A percentile compares a stretch with the other conserved stretches of the same genome.
These are phyloP conservation scores for Candida cerambycidarum DNA, from an alignment of 805 yeast genomes.

Conservation along the genomic window DNA sequence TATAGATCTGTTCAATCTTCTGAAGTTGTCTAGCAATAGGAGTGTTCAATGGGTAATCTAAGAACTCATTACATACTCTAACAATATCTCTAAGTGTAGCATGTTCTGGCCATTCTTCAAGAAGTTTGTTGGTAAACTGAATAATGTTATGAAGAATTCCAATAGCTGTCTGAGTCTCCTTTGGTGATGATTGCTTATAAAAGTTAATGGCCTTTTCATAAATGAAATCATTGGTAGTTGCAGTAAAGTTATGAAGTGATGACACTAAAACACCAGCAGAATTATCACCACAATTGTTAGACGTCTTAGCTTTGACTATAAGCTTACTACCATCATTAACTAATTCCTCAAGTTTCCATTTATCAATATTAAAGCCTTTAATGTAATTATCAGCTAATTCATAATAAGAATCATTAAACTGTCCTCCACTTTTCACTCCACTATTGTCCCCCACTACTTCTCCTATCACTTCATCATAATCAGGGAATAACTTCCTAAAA, in stretches of 20 bases:
- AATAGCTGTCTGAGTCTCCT: constrained; percentile 63
- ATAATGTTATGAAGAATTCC: constrained; percentile 35
- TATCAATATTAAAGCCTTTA: constrained; percentile 31
- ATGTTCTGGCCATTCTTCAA: constrained; percentile 90
- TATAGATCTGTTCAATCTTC: constrained; percentile 83
- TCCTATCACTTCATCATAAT: constrained; percentile 67
- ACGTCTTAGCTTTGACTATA: constrained; percentile 8
- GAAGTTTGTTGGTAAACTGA: constrained; percentile 39
- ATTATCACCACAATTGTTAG: constrained; percentile 9
- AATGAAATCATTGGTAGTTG: constrained; percentile 12
- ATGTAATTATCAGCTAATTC: constrained; percentile 51
- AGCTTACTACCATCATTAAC: constrained; percentile 40
- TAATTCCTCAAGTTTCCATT: constrained; percentile 23
- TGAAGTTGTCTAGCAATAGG: constrained; percentile 78
- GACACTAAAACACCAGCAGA: constrained; percentile 6
- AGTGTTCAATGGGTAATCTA: constrained; percentile 58
- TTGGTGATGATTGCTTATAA: constrained; percentile 60
- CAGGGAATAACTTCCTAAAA: constrained; percentile 80
- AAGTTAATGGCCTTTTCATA: constrained; percentile 41
- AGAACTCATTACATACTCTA: constrained; percentile 64
- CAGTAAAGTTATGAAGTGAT: constrained; percentile 15
- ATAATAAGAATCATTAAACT: constrained; percentile 47
- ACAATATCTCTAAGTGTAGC: constrained; percentile 74
- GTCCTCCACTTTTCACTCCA: constrained; percentile 19
- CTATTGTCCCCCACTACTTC: constrained; percentile 36